phyloP scores from a whole-genome alignment of 2,329 filamentous ascomycete species.

The Colletotrichum sp. region DNA sequence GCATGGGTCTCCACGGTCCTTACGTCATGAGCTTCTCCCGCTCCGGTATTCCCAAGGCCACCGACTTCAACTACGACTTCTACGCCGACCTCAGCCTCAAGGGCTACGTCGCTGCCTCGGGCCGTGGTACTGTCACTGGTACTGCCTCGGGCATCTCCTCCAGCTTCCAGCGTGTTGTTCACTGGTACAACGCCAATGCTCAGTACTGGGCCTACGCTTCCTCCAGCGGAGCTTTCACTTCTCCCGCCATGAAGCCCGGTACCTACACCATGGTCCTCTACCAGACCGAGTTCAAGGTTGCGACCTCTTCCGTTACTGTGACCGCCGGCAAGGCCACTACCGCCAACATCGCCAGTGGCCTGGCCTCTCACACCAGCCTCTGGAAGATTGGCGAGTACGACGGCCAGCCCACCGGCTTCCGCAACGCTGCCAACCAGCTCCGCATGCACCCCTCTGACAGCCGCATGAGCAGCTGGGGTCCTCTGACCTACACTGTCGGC shows the following conservation, averaged over 20 bases:
- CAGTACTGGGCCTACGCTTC: slow-evolving; percentile 70
- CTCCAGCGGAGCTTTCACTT: slow-evolving; percentile 62
- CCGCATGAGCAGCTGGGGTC: slow-evolving; percentile 67
- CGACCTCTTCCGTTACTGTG: slow-evolving; percentile 53
- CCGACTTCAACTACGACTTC: slow-evolving; percentile 60
- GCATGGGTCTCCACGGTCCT: slow-evolving; percentile 69
- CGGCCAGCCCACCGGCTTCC: slow-evolving; percentile 67
- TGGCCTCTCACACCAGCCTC: slow-evolving; percentile 54
- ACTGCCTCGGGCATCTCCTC: slow-evolving; percentile 62
- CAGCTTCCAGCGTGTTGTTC: slow-evolving; percentile 61
- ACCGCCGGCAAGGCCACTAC: slow-evolving; percentile 52
- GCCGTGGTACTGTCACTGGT: slow-evolving; percentile 64
- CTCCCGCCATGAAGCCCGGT: slow-evolving; percentile 70
- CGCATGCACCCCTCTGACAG: slow-evolving; percentile 72
- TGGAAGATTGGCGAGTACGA: slow-evolving; percentile 72
- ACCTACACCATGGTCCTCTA: slow-evolving; percentile 74
- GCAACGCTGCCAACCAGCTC: slow-evolving; percentile 69
- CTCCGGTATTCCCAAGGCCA: slow-evolving; percentile 56
- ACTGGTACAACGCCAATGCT: slow-evolving; percentile 67
- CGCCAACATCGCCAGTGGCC: slow-evolving; percentile 54
- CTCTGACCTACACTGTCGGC: slow-evolving; percentile 66
- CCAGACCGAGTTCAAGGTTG: slow-evolving; percentile 62
- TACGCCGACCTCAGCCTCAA: slow-evolving; percentile 62
- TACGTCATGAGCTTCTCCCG: slow-evolving; percentile 67
- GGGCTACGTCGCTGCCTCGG: slow-evolving; percentile 61